A percentile compares a stretch with the other conserved stretches of the same genome.
phyloP scores from a whole-genome alignment of 2,329 filamentous ascomycete species.

The Periconia sp. region DNA sequence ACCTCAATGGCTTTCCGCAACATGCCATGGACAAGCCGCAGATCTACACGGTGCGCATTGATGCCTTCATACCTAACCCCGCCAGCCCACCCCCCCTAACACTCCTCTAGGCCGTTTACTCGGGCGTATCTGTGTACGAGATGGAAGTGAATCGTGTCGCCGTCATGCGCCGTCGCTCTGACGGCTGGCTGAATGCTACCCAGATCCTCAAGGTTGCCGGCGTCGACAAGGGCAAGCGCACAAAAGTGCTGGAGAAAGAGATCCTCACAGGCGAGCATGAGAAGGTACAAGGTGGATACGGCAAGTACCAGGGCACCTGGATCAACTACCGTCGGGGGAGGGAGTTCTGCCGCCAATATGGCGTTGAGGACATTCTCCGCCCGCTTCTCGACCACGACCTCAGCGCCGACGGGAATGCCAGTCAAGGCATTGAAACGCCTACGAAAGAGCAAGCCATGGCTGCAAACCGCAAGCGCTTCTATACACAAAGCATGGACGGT shows the following conservation, averaged over 20 bases:
- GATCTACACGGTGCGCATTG: conserved; percentile 55
- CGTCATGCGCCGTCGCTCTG: conserved; percentile 93
- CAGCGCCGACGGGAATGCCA: conserved; percentile 72
- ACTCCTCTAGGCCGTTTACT: conserved; percentile 75
- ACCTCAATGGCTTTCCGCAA: conserved; percentile 41
- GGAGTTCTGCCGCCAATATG: conserved; percentile 83
- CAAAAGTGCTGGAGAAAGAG: conserved; percentile 97
- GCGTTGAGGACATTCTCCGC: conserved; percentile 76
- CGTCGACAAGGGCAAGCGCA: conserved; percentile 96
- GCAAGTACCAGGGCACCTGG: conserved; percentile 99
- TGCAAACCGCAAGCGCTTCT: conserved; percentile 85
- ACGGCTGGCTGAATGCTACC: conserved; percentile 97
- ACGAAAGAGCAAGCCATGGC: conserved; percentile 99
- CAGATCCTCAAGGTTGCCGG: conserved; percentile 98
- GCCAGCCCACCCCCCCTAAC: conserved; percentile 65
- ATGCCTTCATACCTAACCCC: too few relatives aligned
- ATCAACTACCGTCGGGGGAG: conserved; percentile 91
- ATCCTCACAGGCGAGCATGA: conserved; percentile 96
- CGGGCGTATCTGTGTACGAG: conserved; percentile 94
- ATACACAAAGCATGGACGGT: conserved; percentile 75
- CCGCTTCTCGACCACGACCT: conserved; percentile 83
- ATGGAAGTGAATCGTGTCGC: conserved; percentile 95
- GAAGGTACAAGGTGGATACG: conserved; percentile 97
- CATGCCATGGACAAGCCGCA: conserved; percentile 54
- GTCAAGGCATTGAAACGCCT: conserved; percentile 85